Evolutionary conservation across 805 yeast genomes (phyloP), one percentile per base, ranked within the genome.

Genomic region (Candida easanensis): DNA sequence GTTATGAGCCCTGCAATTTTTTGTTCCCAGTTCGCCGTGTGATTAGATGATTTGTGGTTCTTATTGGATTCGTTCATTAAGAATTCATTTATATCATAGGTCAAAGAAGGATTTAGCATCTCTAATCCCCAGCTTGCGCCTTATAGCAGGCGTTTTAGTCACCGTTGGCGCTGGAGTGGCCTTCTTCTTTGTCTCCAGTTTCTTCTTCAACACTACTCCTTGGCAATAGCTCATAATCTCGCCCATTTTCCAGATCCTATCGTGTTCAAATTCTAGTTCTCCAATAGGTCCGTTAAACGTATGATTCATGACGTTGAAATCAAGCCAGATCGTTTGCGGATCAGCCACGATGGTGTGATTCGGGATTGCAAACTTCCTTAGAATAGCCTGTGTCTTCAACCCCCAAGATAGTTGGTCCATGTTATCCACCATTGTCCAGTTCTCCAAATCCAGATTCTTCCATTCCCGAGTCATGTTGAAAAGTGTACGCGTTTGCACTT

Each of bases 41-140:
- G n/a, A n/a, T n/a, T n/a, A n/a, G n/a, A n/a, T n/a, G n/a, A n/a
- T n/a, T n/a, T n/a, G n/a, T n/a, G n/a, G n/a, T n/a, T n/a, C n/a
- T n/a, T n/a, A n/a, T n/a, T n/a, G n/a, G n/a, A n/a, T n/a, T n/a
- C n/a, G n/a, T n/a, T n/a, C n/a, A n/a, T n/a, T n/a, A n/a, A n/a
- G n/a, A n/a, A n/a, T n/a, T n/a, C n/a, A n/a, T n/a, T n/a, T n/a
- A n/a, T n/a, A n/a, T n/a, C n/a, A n/a, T n/a, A n/a, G n/a, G n/a
- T 54, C 59, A 41, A 56, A 57, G 41, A 57, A 57, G 2, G 53
- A 41, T 14, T 49, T 50, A 13, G 51, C 38, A 7, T 44, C 44
- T 9, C 40, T 42, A 8, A 41, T 40, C 18, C 44, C 32, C 7
- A 32, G 19, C 15, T 39, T 40, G 36, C 43, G 44, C 44, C 42